A percentile compares a stretch with the other conserved stretches of the same genome.
Conservation (phyloP, 2,329 filamentous ascomycete species). For the Fusarium algeriense region DNA sequence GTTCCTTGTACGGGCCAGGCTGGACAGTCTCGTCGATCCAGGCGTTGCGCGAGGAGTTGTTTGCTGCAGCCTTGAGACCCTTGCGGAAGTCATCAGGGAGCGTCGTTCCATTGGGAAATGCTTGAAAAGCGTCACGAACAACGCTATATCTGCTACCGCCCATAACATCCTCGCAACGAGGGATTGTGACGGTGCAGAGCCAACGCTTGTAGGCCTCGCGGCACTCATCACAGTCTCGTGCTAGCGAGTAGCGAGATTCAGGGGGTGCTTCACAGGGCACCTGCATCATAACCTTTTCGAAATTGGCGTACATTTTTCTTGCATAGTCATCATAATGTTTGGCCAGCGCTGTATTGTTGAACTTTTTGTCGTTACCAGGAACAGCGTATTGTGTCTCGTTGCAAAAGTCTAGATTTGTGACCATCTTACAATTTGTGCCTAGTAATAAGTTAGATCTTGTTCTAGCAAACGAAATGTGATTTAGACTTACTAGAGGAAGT, state of each 20-base stretch:
- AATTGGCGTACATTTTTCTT: slow-evolving; percentile 76
- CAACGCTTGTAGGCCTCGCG: slow-evolving; percentile 87
- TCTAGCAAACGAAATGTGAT: too few relatives aligned
- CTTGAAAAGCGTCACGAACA: slow-evolving; percentile 75
- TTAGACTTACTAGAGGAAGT: slow-evolving; percentile 78
- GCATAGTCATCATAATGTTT: slow-evolving; percentile 85
- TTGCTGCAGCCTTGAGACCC: slow-evolving; percentile 41
- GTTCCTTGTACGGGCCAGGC: slow-evolving; percentile 93
- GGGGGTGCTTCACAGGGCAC: slow-evolving; percentile 83
- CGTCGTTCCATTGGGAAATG: slow-evolving; percentile 76
- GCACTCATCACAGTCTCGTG: slow-evolving; percentile 81
- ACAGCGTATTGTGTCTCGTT: slow-evolving; percentile 91
- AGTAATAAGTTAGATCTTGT: slow-evolving; percentile 20
- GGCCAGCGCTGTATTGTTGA: slow-evolving; percentile 72
- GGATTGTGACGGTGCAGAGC: slow-evolving; percentile 94
- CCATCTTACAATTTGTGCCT: slow-evolving; percentile 86
- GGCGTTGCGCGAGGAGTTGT: slow-evolving; percentile 72
- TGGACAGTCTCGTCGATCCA: slow-evolving; percentile 77
- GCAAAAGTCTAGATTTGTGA: slow-evolving; percentile 91
- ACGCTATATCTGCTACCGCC: slow-evolving; percentile 60
- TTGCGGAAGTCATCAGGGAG: slow-evolving; percentile 55
- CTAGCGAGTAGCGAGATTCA: slow-evolving; percentile 84
- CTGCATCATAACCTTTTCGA: slow-evolving; percentile 84
- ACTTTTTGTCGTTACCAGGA: slow-evolving; percentile 78
- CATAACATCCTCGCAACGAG: slow-evolving; percentile 88